Evolutionary conservation across 192 early-diverging fungal genomes (phyloP).

Genomic region (Radiomyces spectabilis): DNA sequence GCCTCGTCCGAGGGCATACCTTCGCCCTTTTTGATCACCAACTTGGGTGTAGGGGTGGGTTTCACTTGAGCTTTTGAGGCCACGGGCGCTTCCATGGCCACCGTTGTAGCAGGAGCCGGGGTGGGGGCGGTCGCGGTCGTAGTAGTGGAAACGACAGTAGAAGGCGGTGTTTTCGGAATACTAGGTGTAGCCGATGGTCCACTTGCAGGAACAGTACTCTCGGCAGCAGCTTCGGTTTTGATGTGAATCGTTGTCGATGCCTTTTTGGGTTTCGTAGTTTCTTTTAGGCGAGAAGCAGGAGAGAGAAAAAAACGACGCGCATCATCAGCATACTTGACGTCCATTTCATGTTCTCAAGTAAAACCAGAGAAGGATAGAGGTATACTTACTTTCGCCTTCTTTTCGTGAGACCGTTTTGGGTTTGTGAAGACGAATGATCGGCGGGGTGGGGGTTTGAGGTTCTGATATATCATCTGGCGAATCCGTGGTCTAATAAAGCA

Average conservation of each 20-base stretch:
- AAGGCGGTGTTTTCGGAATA: too few relatives aligned
- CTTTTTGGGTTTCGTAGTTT: slow-evolving; percentile 2
- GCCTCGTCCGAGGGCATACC: slow-evolving; percentile 17
- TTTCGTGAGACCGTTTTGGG: too few relatives aligned
- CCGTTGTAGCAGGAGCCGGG: background rate
- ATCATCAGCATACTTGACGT: background rate
- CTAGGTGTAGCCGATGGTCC: too few relatives aligned
- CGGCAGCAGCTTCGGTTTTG: slow-evolving; percentile 6
- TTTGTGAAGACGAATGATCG: slow-evolving; percentile 14
- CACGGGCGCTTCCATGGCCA: background rate
- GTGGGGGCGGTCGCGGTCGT: slow-evolving; percentile 9
- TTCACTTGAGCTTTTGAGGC: background rate
- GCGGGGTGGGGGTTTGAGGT: slow-evolving; percentile 4
- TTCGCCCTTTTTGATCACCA: slow-evolving; percentile 12
- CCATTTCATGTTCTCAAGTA: too few relatives aligned
- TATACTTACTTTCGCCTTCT: too few relatives aligned
- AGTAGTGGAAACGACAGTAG: slow-evolving; percentile 6
- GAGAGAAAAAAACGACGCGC: background rate
- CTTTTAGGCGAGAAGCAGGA: slow-evolving; percentile 7
- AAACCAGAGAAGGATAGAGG: too few relatives aligned
- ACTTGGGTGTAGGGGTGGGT: background rate
- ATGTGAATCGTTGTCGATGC: slow-evolving; percentile 17
- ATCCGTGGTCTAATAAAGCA: slow-evolving; percentile 1
- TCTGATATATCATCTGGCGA: slow-evolving; percentile 6
- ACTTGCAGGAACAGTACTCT: too few relatives aligned